Percentiles rank a stretch among this genome's conserved stretches.
phyloP scores from a whole-genome alignment of 2,329 filamentous ascomycete species.

The Thelonectria discophora region DNA sequence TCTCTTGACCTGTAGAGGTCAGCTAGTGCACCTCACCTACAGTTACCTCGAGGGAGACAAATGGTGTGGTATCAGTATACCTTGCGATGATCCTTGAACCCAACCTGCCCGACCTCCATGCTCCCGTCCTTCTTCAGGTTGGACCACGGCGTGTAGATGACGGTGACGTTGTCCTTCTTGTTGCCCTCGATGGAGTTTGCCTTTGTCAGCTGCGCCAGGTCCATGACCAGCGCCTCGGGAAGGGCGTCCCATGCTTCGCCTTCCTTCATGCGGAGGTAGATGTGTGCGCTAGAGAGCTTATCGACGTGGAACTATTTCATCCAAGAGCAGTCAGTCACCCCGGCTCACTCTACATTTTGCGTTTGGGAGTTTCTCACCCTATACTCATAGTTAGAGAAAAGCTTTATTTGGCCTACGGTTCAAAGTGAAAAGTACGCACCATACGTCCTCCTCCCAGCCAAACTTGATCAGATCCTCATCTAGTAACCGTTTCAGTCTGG shows the following conservation, averaged over 20 bases:
- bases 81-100: conserved; percentile 88
- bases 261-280: conserved; percentile 87
- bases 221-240: conserved; percentile 75
- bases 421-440: conserved; percentile 61
- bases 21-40: neutral
- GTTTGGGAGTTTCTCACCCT: conserved; percentile 30
- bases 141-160: conserved; percentile 98
- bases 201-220: conserved; percentile 89
- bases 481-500: conserved; percentile 51
- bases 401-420: too few species aligned
- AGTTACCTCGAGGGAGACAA: too few species aligned
- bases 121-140: conserved; percentile 95
- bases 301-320: conserved; percentile 92
- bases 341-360: neutral
- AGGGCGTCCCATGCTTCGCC: conserved; percentile 87
- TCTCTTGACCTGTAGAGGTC: conserved; percentile 72
- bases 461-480: conserved; percentile 97
- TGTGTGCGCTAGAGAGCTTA: conserved; percentile 95
- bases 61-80: too few species aligned
- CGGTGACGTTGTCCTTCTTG: conserved; percentile 96
- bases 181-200: conserved; percentile 65
- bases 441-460: conserved; percentile 95
- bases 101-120: conserved; percentile 95
- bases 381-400: conserved; percentile 21
- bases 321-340: neutral